Conservation (phyloP, 2,329 filamentous ascomycete species). For the Exophiala alcalophila region DNA sequence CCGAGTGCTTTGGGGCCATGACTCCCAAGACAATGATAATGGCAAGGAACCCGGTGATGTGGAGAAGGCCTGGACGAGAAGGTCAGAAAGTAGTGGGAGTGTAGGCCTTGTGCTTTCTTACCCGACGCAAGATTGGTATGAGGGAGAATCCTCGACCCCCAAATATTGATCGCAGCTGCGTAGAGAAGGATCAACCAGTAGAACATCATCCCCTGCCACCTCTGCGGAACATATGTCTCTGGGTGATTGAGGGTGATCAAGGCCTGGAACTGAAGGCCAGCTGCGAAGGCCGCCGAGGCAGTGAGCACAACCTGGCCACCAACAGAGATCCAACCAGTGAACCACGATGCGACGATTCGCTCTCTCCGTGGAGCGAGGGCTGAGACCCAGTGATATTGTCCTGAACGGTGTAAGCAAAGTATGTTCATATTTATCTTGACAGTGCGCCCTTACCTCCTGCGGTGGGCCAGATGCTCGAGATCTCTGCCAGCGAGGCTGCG, state of each 20-base stretch:
- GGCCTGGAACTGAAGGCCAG: conserved; percentile 36
- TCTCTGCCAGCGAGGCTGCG: conserved; percentile 30
- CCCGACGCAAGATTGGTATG: conserved; percentile 30
- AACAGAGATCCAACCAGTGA: conserved; percentile 37
- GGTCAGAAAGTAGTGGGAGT: not conserved
- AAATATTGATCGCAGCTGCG: conserved; percentile 43
- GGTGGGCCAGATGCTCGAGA: conserved; percentile 34
- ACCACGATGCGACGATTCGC: conserved; percentile 12
- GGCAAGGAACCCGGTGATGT: conserved; percentile 41
- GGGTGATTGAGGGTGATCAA: conserved; percentile 37
- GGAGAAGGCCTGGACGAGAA: conserved; percentile 32
- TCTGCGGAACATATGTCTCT: conserved; percentile 39
- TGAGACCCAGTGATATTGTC: conserved; percentile 44
- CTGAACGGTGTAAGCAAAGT: not conserved
- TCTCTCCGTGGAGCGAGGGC: conserved; percentile 33
- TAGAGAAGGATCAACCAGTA: conserved; percentile 47
- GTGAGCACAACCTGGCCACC: conserved; percentile 40
- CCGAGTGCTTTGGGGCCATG: conserved; percentile 39
- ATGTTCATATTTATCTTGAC: not conserved
- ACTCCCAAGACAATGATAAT: conserved; percentile 44
- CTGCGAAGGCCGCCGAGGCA: conserved; percentile 35
- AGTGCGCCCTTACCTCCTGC: conserved; percentile 30
- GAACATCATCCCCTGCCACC: conserved; percentile 49
- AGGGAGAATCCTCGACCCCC: conserved; percentile 36
- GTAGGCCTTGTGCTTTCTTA: conserved; percentile 9